phyloP scores from a whole-genome alignment of 495 filamentous ascomycete species.

The Daldinia vernicosa region DNA sequence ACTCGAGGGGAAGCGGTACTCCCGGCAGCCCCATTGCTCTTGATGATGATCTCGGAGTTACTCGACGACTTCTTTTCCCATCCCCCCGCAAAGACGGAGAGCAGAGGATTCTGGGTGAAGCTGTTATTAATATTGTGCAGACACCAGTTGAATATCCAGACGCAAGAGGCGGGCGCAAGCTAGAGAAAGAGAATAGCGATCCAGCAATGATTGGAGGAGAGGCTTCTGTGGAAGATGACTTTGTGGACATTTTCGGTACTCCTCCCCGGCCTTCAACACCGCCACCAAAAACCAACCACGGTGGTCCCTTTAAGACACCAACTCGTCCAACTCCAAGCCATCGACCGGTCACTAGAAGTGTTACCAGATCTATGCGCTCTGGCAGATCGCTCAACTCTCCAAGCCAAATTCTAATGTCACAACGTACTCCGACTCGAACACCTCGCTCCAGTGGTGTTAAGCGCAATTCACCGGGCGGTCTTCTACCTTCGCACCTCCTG shows the following conservation, averaged over 20 bases:
- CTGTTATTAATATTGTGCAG: constrained; percentile 65
- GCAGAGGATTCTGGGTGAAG: constrained; percentile 66
- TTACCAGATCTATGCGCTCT: constrained; percentile 61
- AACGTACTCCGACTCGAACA: constrained; percentile 56
- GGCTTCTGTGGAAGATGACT: constrained; percentile 53
- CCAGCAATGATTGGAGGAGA: constrained; percentile 35
- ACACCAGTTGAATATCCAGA: constrained; percentile 47
- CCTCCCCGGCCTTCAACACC: constrained; percentile 69
- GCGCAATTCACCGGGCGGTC: constrained; percentile 42
- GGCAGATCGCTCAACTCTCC: constrained; percentile 50
- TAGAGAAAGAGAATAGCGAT: constrained; percentile 54
- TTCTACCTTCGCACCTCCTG: constrained; percentile 51
- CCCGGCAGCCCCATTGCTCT: constrained; percentile 69
- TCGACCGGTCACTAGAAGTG: constrained; percentile 64
- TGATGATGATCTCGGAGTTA: constrained; percentile 71
- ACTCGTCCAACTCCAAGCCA: constrained; percentile 65
- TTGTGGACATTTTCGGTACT: constrained; percentile 68
- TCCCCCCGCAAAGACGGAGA: constrained; percentile 67
- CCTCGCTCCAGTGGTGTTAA: constrained; percentile 45
- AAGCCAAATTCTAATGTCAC: constrained; percentile 43
- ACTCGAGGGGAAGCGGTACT: constrained; percentile 63
- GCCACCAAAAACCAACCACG: constrained; percentile 58
- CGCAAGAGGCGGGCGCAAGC: constrained; percentile 46
- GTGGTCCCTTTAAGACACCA: constrained; percentile 64
- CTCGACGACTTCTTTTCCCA: constrained; percentile 84